Conservation (phyloP, 2,329 filamentous ascomycete species). For the Colletotrichum sp. region DNA sequence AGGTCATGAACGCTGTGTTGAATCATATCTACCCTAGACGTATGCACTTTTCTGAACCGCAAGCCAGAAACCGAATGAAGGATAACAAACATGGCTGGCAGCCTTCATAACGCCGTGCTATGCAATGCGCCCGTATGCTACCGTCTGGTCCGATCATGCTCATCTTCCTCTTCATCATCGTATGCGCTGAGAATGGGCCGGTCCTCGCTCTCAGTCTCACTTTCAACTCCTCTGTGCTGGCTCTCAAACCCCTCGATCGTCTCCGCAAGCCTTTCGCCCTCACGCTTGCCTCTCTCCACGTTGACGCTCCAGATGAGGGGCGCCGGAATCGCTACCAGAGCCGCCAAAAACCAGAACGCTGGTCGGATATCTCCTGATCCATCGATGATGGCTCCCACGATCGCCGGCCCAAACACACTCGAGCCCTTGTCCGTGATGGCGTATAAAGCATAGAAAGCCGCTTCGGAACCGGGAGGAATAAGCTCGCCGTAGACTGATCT, state of each 20-base stretch:
- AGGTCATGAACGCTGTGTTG: not conserved
- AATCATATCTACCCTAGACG: not conserved
- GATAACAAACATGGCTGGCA: not conserved
- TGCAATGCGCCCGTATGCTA: conserved; percentile 15
- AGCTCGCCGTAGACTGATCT: conserved; percentile 91
- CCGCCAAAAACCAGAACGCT: conserved; percentile 90
- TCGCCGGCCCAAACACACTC: conserved; percentile 90
- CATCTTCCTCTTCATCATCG: conserved; percentile 34
- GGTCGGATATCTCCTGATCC: conserved; percentile 79
- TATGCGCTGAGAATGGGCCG: conserved; percentile 39
- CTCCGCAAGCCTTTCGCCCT: conserved; percentile 69
- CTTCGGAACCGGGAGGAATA: conserved; percentile 92
- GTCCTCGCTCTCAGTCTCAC: conserved; percentile 34
- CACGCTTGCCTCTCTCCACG: conserved; percentile 77
- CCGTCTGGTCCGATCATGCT: not conserved
- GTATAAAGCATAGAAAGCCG: conserved; percentile 95
- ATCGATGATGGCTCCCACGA: conserved; percentile 93
- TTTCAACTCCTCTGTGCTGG: conserved; percentile 18
- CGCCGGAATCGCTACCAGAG: conserved; percentile 82
- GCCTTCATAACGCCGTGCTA: conserved; percentile 28
- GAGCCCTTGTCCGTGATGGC: conserved; percentile 98
- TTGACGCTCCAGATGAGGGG: conserved; percentile 86
- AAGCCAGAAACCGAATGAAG: not conserved
- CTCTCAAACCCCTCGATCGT: conserved; percentile 57
- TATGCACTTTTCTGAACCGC: not conserved